Percentiles rank a stretch among this genome's conserved stretches.
Conservation (phyloP, 305 asterid species). For the Fraxinus latifolia region DNA sequence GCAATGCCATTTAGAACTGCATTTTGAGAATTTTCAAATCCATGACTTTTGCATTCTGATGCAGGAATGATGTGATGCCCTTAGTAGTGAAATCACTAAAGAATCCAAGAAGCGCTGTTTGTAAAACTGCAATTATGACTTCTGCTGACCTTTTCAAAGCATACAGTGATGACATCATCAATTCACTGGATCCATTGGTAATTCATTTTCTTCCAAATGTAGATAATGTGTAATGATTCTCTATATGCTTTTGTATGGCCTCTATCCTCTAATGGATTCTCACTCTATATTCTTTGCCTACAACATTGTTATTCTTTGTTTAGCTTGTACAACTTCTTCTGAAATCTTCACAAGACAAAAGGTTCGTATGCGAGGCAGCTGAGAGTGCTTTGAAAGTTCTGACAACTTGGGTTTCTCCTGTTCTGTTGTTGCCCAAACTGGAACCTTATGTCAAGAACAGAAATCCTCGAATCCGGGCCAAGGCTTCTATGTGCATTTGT, state of each 20-base stretch:
- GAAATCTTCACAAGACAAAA: conserved; percentile 92
- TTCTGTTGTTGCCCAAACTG: conserved; percentile 66
- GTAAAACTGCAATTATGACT: conserved; percentile 89
- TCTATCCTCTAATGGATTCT: neutral
- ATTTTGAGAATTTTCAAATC: conserved; percentile 9
- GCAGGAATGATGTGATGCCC: conserved; percentile 60
- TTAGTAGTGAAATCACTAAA: conserved; percentile 66
- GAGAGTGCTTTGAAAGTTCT: conserved; percentile 64
- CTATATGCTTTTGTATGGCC: neutral
- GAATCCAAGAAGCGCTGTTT: conserved; percentile 84
- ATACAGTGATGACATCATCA: conserved; percentile 57
- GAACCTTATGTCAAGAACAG: conserved; percentile 67
- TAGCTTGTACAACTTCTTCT: conserved; percentile 88
- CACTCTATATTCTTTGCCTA: conserved; percentile 11
- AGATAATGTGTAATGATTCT: conserved; percentile 4
- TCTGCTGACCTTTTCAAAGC: conserved; percentile 74
- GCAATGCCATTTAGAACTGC: conserved; percentile 14
- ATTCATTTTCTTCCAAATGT: conserved; percentile 8
- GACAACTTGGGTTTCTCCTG: conserved; percentile 78
- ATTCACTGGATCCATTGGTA: conserved; percentile 80
- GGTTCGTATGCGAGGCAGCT: conserved; percentile 89
- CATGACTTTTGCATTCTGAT: conserved; percentile 22
- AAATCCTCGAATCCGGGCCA: conserved; percentile 92
- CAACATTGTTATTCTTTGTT: conserved; percentile 17
- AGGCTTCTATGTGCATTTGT: conserved; percentile 76